phyloP scores from a whole-genome alignment of 495 filamentous ascomycete species.

The Neurospora cerealis region DNA sequence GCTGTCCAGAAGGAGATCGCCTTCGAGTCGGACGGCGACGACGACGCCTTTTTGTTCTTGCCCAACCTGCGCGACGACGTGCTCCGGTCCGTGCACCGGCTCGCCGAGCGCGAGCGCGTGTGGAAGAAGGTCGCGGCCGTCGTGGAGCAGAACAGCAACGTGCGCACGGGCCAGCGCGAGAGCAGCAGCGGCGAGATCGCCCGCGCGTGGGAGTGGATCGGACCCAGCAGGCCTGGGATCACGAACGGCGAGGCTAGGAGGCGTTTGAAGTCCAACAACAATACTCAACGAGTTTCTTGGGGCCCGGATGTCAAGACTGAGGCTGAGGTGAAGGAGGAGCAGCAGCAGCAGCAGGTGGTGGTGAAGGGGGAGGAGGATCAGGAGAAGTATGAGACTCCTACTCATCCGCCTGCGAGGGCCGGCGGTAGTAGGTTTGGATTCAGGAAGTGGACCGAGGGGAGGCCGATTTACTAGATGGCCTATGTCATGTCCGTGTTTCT shows the following conservation, averaged over 20 bases:
- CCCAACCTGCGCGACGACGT: slow-evolving; percentile 89
- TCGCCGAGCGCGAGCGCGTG: slow-evolving; percentile 59
- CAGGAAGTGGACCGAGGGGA: neutral
- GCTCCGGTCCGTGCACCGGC: slow-evolving; percentile 67
- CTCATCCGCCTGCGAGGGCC: neutral
- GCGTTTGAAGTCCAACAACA: slow-evolving; percentile 36
- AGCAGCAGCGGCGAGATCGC: slow-evolving; percentile 75
- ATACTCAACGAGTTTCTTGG: slow-evolving; percentile 32
- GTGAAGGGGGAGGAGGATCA: neutral
- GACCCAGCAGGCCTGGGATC: slow-evolving; percentile 39
- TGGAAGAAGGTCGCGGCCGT: slow-evolving; percentile 75
- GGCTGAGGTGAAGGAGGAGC: slow-evolving; percentile 2
- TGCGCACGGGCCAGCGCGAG: slow-evolving; percentile 76
- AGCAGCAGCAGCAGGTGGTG: neutral
- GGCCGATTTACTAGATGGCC: neutral
- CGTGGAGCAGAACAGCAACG: slow-evolving; percentile 89
- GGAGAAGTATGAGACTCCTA: neutral
- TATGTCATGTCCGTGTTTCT: neutral
- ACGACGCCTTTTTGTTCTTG: slow-evolving; percentile 71
- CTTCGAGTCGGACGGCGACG: slow-evolving; percentile 47
- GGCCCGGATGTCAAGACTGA: slow-evolving; percentile 23
- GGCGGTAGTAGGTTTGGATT: neutral
- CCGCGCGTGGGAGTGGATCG: slow-evolving; percentile 95
- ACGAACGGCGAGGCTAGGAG: slow-evolving; percentile 24
- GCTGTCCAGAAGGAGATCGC: slow-evolving; percentile 71